Conservation (phyloP, 768 basidiomycete genomes). For the Mycena vulgaris region DNA sequence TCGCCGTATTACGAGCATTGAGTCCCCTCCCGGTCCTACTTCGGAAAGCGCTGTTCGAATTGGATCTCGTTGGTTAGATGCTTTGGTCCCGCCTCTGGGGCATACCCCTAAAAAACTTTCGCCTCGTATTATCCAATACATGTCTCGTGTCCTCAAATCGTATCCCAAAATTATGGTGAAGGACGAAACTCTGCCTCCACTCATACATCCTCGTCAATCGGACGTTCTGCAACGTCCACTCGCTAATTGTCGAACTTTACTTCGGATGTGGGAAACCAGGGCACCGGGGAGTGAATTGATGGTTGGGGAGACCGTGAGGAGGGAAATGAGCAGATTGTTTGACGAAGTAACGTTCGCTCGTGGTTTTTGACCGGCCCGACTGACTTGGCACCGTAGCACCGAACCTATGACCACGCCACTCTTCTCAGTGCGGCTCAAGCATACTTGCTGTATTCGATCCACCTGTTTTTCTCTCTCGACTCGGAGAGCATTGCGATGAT, state of each 20-base stretch:
- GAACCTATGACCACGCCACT: constrained; percentile 20
- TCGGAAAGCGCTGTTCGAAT: constrained; percentile 23
- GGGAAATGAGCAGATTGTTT: constrained; percentile 25
- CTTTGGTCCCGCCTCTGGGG: constrained; percentile 21
- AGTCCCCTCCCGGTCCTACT: not conserved
- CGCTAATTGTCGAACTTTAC: constrained; percentile 33
- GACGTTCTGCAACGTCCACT: constrained; percentile 2
- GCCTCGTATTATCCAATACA: not conserved
- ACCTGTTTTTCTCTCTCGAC: constrained; percentile 27
- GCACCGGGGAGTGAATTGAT: constrained; percentile 28
- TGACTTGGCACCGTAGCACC: constrained; percentile 12
- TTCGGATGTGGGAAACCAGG: constrained; percentile 33
- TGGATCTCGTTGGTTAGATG: constrained; percentile 33
- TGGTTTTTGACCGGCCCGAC: not conserved
- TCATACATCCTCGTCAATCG: constrained; percentile 26
- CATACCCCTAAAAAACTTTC: constrained; percentile 9
- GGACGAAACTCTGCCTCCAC: constrained; percentile 24
- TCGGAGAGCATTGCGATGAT: constrained; percentile 8
- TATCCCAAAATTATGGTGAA: constrained; percentile 21
- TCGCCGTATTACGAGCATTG: not conserved
- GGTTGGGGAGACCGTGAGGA: constrained; percentile 17
- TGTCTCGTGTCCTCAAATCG: constrained; percentile 30
- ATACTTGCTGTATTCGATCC: constrained; percentile 30
- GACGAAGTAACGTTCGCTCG: constrained; percentile 14
- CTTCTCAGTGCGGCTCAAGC: constrained; percentile 34